Evolutionary conservation across 331 rosid genomes (phyloP).

Genomic region (Cydonia oblonga): DNA sequence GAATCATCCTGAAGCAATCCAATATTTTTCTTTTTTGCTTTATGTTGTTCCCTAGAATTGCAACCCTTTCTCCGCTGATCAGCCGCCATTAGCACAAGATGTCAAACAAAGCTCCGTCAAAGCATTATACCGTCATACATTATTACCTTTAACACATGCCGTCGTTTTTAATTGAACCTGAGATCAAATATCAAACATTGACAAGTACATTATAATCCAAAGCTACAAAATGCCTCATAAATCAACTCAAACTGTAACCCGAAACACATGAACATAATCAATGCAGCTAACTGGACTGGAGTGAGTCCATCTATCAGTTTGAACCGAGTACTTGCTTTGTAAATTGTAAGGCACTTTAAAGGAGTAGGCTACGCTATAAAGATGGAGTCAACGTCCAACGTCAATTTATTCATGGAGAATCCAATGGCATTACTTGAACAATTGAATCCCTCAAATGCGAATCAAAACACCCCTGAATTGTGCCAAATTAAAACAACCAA

Average conservation of each 20-base stretch:
- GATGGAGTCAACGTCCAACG: not conserved
- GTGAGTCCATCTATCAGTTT: not conserved
- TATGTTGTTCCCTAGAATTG: constrained; percentile 56
- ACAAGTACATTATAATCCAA: not conserved
- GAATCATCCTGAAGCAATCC: constrained; percentile 43
- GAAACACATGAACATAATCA: not conserved
- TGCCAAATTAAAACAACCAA: not conserved
- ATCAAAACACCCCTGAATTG: not conserved
- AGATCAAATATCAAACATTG: not conserved
- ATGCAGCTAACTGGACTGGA: not conserved
- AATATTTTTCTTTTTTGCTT: constrained; percentile 44
- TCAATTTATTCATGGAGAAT: not conserved
- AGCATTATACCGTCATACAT: constrained; percentile 10
- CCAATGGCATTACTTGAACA: not conserved
- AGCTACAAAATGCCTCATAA: not conserved
- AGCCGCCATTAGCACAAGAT: constrained; percentile 58
- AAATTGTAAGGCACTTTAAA: not conserved
- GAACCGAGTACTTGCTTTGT: not conserved
- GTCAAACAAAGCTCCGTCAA: constrained; percentile 14
- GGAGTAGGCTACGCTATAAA: not conserved
- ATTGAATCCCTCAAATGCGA: not conserved
- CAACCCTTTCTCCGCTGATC: constrained; percentile 74
- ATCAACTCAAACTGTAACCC: not conserved
- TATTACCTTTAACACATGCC: not conserved
- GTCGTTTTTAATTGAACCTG: not conserved